These are phyloP conservation scores for Volvox reticuliferus DNA, from an alignment of 139 green algal species.

Conservation along the genomic window DNA sequence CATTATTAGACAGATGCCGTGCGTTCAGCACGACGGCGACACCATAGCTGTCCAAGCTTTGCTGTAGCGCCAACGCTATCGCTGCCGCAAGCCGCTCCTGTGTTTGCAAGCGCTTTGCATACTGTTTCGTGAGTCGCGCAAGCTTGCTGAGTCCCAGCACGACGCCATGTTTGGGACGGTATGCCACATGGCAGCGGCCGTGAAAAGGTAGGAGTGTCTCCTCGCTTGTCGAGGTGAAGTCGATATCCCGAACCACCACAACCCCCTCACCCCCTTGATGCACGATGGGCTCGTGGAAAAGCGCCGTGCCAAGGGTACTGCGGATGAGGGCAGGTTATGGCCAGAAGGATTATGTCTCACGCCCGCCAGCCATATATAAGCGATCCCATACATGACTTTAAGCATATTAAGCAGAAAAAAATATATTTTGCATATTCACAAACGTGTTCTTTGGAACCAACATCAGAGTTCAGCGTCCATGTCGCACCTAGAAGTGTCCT, in stretches of 20 bases:
- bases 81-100: slow-evolving; percentile 76
- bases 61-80: slow-evolving; percentile 64
- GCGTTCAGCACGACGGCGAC: slow-evolving; percentile 79
- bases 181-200: slow-evolving; percentile 92
- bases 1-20: slow-evolving; percentile 67
- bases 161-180: slow-evolving; percentile 83
- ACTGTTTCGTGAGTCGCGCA: slow-evolving; percentile 83
- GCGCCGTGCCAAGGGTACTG: slow-evolving; percentile 79
- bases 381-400: too few relatives aligned
- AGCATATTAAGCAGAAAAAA: too few relatives aligned
- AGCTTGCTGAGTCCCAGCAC: slow-evolving; percentile 92
- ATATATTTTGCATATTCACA: too few relatives aligned
- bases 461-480: background rate
- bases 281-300: slow-evolving; percentile 87
- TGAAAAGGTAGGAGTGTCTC: slow-evolving; percentile 93
- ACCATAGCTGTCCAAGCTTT: slow-evolving; percentile 63
- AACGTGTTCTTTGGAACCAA: background rate
- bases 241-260: slow-evolving; percentile 93
- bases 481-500: slow-evolving; percentile 66
- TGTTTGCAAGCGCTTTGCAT: slow-evolving; percentile 82
- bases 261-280: slow-evolving; percentile 65
- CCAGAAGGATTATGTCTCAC: background rate
- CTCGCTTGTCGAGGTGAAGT: slow-evolving; percentile 85
- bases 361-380: too few relatives aligned
- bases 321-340: background rate